Evolutionary conservation across 345 rosid species (phyloP).

Genomic region (Brassica rapa): DNA sequence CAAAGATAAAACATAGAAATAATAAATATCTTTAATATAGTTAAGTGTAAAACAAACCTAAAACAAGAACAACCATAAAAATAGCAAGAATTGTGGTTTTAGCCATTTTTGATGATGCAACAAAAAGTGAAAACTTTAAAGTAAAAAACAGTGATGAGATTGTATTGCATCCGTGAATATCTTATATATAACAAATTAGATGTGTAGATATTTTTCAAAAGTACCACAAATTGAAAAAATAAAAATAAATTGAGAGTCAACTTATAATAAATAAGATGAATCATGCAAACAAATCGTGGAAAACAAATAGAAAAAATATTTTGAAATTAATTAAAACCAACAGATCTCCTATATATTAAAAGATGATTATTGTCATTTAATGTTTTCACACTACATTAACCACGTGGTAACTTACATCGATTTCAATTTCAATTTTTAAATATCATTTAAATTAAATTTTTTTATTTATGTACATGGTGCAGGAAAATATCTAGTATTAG

Average conservation of each 20-base stretch:
- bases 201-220: not conserved
- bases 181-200: not conserved
- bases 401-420: too few species aligned
- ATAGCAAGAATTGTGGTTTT: not conserved
- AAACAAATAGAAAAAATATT: not conserved
- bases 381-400: too few species aligned
- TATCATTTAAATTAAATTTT: too few species aligned
- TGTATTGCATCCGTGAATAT: not conserved
- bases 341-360: too few species aligned
- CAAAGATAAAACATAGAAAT: not conserved
- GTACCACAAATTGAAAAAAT: not conserved
- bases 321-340: not conserved
- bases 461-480: too few species aligned
- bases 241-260: not conserved
- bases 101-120: not conserved
- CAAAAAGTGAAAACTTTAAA: not conserved
- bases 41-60: too few species aligned
- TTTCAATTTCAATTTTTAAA: too few species aligned
- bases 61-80: not conserved
- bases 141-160: not conserved
- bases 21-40: too few species aligned
- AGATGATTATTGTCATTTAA: too few species aligned
- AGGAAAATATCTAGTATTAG: too few species aligned
- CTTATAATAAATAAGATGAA: not conserved
- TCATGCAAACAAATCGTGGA: not conserved